Percentiles rank a stretch among this genome's conserved stretches.
Conservation (phyloP, 768 basidiomycete genomes). For the Sporobolomyces roseus region DNA sequence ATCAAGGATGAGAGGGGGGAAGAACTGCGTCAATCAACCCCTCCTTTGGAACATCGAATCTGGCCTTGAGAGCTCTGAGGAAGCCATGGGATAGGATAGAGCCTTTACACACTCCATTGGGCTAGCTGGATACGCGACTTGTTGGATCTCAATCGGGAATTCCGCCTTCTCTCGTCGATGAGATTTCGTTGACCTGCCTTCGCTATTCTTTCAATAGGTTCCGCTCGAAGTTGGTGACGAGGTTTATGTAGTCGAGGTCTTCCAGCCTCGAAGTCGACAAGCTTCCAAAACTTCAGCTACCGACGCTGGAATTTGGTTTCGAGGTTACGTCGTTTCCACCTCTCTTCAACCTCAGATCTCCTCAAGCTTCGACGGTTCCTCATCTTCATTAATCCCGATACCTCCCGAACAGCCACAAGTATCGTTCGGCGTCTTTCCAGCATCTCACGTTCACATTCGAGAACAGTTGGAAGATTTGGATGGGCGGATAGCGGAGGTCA, state of each 20-base stretch:
- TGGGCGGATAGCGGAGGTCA: constrained; percentile 21
- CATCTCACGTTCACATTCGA: constrained; percentile 42
- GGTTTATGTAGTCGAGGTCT: constrained; percentile 86
- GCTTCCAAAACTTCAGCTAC: constrained; percentile 8
- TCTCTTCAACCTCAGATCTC: constrained; percentile 22
- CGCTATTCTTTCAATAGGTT: constrained; percentile 42
- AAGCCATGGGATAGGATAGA: not conserved
- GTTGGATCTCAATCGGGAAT: too few relatives aligned
- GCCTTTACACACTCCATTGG: not conserved
- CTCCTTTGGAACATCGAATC: not conserved
- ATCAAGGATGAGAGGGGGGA: not conserved
- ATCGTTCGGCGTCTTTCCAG: constrained; percentile 46
- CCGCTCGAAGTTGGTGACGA: constrained; percentile 90
- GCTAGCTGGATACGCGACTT: too few relatives aligned
- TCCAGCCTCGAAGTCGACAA: constrained; percentile 2
- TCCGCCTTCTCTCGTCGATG: too few relatives aligned
- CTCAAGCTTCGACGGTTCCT: constrained; percentile 31
- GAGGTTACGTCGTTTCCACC: constrained; percentile 65
- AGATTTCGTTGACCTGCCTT: not conserved
- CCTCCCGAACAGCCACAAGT: constrained; percentile 42
- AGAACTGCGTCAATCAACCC: constrained; percentile 5
- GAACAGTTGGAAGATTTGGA: constrained; percentile 43
- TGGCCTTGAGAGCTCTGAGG: not conserved
- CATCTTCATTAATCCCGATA: constrained; percentile 11
- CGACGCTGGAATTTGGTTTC: constrained; percentile 74